Percentiles rank a stretch among this genome's conserved stretches.
phyloP scores from a whole-genome alignment of 148 eudicot species.

The Vaccinium macrocarpon region DNA sequence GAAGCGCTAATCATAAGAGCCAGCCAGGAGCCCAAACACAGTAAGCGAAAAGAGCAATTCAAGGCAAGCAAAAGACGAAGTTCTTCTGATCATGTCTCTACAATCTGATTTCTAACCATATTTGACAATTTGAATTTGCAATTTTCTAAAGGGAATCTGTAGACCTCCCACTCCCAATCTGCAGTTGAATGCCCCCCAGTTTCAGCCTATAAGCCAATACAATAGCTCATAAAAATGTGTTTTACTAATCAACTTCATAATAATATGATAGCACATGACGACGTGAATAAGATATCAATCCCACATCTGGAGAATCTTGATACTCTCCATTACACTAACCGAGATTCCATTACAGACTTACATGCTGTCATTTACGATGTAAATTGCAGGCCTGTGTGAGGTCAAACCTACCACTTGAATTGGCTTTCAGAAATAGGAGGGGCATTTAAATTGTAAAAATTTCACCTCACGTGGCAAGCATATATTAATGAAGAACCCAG shows the following conservation, averaged over 20 bases:
- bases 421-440: background rate
- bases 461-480: background rate
- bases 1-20: background rate
- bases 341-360: background rate
- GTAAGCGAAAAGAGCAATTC: background rate
- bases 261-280: background rate
- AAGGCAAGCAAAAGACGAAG: background rate
- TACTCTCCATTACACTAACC: background rate
- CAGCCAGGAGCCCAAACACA: background rate
- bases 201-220: slow-evolving; percentile 54
- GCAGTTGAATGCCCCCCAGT: slow-evolving; percentile 67
- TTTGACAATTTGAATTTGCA: slow-evolving; percentile 46
- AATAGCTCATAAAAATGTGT: background rate
- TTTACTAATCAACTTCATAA: background rate
- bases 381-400: background rate
- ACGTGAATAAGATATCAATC: background rate
- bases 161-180: slow-evolving; percentile 83
- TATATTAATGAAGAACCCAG: background rate
- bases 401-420: background rate
- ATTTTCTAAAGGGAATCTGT: slow-evolving; percentile 65
- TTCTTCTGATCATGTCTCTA: slow-evolving; percentile 64
- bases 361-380: background rate
- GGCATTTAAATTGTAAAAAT: background rate
- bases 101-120: slow-evolving; percentile 55
- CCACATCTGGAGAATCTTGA: background rate